phyloP scores from a whole-genome alignment of 441 rosid genomes.

The Croton setiger region DNA sequence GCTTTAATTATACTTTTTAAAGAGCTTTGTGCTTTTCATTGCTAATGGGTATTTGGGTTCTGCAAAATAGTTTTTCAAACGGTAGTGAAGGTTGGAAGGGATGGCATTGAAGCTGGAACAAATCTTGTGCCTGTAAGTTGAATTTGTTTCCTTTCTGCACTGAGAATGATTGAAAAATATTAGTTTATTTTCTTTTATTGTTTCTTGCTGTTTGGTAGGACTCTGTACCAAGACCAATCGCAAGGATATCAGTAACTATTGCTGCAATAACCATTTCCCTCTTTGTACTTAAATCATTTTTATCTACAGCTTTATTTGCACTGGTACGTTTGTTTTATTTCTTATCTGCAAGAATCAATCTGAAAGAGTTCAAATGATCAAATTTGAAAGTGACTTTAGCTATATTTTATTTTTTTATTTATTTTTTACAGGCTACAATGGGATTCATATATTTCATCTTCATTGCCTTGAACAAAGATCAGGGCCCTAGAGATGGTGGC shows the following conservation, averaged over 20 bases:
- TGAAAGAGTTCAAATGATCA: constrained; percentile 1
- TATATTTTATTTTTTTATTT: not conserved
- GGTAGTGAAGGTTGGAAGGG: constrained; percentile 74
- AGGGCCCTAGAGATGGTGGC: constrained; percentile 42
- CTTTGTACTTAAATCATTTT: constrained; percentile 65
- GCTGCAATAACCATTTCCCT: constrained; percentile 44
- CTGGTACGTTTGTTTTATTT: constrained; percentile 46
- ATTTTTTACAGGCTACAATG: constrained; percentile 67
- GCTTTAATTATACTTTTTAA: not conserved
- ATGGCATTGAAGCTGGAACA: constrained; percentile 82
- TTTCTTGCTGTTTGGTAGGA: constrained; percentile 31
- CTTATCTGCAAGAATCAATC: not conserved
- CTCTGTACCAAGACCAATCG: constrained; percentile 75
- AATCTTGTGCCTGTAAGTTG: constrained; percentile 77
- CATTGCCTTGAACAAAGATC: constrained; percentile 82
- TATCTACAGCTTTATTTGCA: constrained; percentile 80
- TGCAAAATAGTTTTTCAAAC: constrained; percentile 54
- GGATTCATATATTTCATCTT: constrained; percentile 79
- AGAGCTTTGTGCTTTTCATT: not conserved
- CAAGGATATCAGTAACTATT: constrained; percentile 57
- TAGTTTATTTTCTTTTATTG: not conserved
- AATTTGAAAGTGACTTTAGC: not conserved
- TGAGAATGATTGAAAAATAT: not conserved
- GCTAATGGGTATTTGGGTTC: constrained; percentile 14
- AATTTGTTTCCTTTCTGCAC: constrained; percentile 12